phyloP scores from a whole-genome alignment of 2,329 filamentous ascomycete species.

The Fusarium sterilihyphosum region DNA sequence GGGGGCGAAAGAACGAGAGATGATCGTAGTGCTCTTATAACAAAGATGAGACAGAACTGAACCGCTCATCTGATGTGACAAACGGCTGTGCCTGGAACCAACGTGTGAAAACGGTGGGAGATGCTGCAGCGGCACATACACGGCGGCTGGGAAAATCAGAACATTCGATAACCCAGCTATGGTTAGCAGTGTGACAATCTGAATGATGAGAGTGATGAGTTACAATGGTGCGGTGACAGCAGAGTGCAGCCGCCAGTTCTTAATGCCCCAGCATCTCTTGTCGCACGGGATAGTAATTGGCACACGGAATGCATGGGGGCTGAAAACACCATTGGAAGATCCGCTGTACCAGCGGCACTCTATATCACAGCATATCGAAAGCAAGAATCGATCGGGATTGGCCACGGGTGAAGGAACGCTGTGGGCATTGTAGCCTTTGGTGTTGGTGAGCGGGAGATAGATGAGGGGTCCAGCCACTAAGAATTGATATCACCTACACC shows the following conservation, averaged over 20 bases:
- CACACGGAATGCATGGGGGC: background rate
- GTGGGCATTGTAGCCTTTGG: background rate
- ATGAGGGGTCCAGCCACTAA: background rate
- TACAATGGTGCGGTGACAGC: background rate
- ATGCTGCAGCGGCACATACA: background rate
- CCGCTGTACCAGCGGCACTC: background rate
- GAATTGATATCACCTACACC: background rate
- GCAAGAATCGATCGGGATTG: background rate
- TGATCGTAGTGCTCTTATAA: background rate
- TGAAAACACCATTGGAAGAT: background rate
- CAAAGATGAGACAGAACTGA: constrained; percentile 6
- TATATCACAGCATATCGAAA: background rate
- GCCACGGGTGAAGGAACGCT: background rate
- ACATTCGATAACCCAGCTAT: background rate
- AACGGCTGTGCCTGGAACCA: constrained; percentile 3
- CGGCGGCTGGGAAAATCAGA: background rate
- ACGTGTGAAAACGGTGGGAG: background rate
- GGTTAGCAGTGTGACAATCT: background rate
- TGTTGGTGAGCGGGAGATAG: background rate
- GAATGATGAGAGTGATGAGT: constrained; percentile 28
- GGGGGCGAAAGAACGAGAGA: background rate
- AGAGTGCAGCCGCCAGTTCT: background rate
- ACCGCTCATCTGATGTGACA: constrained; percentile 5
- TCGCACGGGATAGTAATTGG: background rate
- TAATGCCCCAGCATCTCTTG: background rate